Base-by-base conservation (phyloP, 2,329 filamentous ascomycete genomes). In the Penicillium italicum region DNA sequence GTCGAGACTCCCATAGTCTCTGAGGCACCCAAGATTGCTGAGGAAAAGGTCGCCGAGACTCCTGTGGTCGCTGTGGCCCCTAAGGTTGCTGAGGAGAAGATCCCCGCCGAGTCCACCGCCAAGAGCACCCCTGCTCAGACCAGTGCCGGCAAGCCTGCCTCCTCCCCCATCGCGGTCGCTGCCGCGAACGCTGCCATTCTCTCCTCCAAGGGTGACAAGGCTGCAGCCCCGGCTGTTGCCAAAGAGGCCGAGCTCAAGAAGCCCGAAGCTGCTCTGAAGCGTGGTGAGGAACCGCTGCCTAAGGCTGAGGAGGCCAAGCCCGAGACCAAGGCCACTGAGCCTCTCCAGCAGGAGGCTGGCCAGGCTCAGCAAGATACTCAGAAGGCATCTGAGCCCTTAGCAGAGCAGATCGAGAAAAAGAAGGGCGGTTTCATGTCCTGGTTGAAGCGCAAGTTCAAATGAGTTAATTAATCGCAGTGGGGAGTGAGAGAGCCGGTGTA, bases 381-480 rank as follows among this genome's bases (percentile, higher is more conserved):
- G 37, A 44, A 54, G 44, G 24, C 36, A n/a, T 47, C 49, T 9
- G 38, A 54, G 44, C 50, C 59, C 37, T 37, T 50, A 16, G 54
- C 50, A 24, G 48, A 61, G 57, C 50, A 53, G n/a, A 51, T 50
- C 37, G 46, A 54, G 43, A 58, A 54, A 45, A 59, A 59, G 50
- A 61, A 68, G 62, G 67, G 65, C 16, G 65, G 67, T 6, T 61
- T 69, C 50, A 58, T 58, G 43, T 56, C 60, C 28, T 68, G 66
- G 65, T 44, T 69, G 46, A 69, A 69, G 64, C 66, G 65, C 53
- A 68, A 67, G 64, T 58, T 68, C 58, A 68, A 68, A 53, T 56
- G 28, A 45, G 51, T 47, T 26, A 38, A 51, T 22, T 55, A 55
- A 45, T 55, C n/a, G 36, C 18, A n/a, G 24, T 49, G 40, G 31